Conservation (phyloP, 371 early-diverging fungal genomes). For the Nematocida minor region DNA sequence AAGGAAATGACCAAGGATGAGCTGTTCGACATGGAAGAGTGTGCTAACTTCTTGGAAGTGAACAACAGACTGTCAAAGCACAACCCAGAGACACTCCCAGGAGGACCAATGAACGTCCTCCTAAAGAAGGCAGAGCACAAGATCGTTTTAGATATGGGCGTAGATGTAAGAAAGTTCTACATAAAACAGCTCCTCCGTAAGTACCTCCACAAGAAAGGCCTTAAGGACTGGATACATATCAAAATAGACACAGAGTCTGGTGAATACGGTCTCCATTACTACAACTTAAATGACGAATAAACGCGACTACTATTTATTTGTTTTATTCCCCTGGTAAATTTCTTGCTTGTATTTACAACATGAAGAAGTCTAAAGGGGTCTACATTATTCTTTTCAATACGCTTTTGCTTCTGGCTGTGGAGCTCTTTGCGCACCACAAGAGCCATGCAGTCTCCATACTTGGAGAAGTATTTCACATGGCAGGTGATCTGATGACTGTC, state of each 20-base stretch:
- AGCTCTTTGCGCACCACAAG: constrained; percentile 27
- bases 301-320: neutral
- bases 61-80: constrained; percentile 54
- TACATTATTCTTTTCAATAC: constrained; percentile 45
- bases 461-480: constrained; percentile 39
- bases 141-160: constrained; percentile 34
- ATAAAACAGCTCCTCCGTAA: constrained; percentile 49
- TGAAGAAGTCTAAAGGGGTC: constrained; percentile 51
- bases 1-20: constrained; percentile 51
- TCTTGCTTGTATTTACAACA: constrained; percentile 21
- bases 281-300: constrained; percentile 42
- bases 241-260: constrained; percentile 18
- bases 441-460: constrained; percentile 33
- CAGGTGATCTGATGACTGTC: constrained; percentile 1
- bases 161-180: constrained; percentile 28
- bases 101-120: constrained; percentile 5
- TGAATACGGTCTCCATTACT: constrained; percentile 37
- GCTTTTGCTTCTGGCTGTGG: constrained; percentile 11
- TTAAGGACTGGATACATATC: constrained; percentile 53
- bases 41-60: constrained; percentile 41
- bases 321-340: constrained; percentile 6
- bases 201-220: constrained; percentile 47
- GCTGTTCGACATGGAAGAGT: constrained; percentile 50
- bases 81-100: constrained; percentile 31
- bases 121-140: constrained; percentile 14